Evolutionary conservation across 805 yeast species (phyloP).

Genomic region (Tetrapisispora pingtungensis): DNA sequence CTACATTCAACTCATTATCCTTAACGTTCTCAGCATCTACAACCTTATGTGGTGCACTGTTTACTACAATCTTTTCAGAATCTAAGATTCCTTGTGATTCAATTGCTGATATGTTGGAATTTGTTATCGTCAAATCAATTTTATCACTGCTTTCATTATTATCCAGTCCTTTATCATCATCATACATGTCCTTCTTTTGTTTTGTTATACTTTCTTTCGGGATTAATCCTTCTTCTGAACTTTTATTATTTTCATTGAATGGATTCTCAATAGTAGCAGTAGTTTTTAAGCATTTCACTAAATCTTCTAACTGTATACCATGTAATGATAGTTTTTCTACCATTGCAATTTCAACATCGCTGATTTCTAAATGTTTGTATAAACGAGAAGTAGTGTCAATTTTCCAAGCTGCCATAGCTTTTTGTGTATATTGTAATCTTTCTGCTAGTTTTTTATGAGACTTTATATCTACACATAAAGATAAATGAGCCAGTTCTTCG

Average conservation of each 20-base stretch:
- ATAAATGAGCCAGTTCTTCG: constrained; percentile 54
- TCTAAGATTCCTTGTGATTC: background rate
- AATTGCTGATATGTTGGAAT: constrained; percentile 3
- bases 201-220: background rate
- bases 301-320: constrained; percentile 66
- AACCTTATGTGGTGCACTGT: constrained; percentile 8
- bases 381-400: constrained; percentile 57
- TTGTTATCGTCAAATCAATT: constrained; percentile 3
- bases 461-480: constrained; percentile 40
- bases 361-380: constrained; percentile 71
- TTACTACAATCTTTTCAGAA: background rate
- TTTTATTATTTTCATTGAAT: constrained; percentile 14
- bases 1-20: constrained; percentile 44
- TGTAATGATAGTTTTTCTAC: constrained; percentile 77
- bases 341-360: constrained; percentile 73
- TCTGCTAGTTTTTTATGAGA: constrained; percentile 42
- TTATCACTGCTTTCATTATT: constrained; percentile 1
- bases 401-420: constrained; percentile 79
- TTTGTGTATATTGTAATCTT: constrained; percentile 56
- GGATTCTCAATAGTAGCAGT: constrained; percentile 45
- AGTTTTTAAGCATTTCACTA: constrained; percentile 51
- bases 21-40: constrained; percentile 28
- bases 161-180: too few relatives aligned
- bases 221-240: background rate
- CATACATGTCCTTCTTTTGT: too few relatives aligned